Conservation (phyloP, 1,139 yeast species). For the Pichiaceae sp. region DNA sequence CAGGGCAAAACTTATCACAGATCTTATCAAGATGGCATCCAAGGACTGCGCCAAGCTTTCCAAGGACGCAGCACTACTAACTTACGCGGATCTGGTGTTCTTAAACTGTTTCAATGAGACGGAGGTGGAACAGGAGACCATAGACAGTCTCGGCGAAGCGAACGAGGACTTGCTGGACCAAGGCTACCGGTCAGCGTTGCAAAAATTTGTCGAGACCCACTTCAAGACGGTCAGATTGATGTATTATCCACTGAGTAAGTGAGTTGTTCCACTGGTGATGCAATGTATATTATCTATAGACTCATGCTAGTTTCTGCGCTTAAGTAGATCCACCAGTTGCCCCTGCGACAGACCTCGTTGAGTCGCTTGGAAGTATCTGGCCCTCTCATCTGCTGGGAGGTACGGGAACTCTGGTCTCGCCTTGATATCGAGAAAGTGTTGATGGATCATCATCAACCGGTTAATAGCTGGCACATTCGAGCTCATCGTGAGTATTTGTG, state of each 20-base stretch:
- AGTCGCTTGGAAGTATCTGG: conserved; percentile 6
- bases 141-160: conserved; percentile 4
- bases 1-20: conserved; percentile 1
- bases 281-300: background rate
- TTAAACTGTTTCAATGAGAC: conserved; percentile 10
- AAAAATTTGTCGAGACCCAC: conserved; percentile 12
- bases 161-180: conserved; percentile 8
- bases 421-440: conserved; percentile 8
- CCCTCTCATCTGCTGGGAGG: conserved; percentile 10
- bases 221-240: conserved; percentile 15
- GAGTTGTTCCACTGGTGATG: background rate
- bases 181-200: conserved; percentile 6
- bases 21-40: background rate
- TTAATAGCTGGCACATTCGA: conserved; percentile 6
- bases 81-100: conserved; percentile 18
- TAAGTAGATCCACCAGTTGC: conserved; percentile 10
- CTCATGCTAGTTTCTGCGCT: background rate
- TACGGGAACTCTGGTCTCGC: conserved; percentile 14
- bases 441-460: conserved; percentile 12
- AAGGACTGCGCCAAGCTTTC: conserved; percentile 3
- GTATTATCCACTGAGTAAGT: conserved; percentile 15
- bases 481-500: conserved; percentile 1
- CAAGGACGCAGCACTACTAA: conserved; percentile 7
- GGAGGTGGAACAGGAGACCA: conserved; percentile 2
- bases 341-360: conserved; percentile 7